Evolutionary conservation across 345 rosid genomes (phyloP), one percentile per base, ranked within the genome.

Genomic region (Boechera retrofracta): DNA sequence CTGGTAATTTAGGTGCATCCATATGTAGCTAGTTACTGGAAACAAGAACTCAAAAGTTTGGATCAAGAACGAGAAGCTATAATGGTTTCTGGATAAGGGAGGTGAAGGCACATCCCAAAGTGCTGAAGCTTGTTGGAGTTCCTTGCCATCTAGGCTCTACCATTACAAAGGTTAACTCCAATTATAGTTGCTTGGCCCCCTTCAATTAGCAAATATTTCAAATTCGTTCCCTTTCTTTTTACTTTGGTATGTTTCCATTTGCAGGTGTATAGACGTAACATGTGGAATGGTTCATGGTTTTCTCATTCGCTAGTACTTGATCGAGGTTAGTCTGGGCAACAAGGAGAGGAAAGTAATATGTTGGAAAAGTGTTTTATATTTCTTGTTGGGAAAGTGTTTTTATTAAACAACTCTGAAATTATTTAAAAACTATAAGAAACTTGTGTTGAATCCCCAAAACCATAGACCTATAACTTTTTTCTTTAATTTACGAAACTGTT

Each of bases 101-200:
- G 81, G 94, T 92, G 18, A 92, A 91, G 82, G 90, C 93, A 64
- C 94, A 92, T 77, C 88, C 94, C 31, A 76, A 83, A 6, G 96
- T 92, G 85, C 85, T 95, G 62, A 92, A 91, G 85, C 98, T 96
- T 80, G 98, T 90, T 6, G 98, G 99, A 21, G 96, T 88, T 15
- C 98, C 93, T 81, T 95, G 99, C 83, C 99, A 95, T 91, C 93
- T 92, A 47, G 98, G 99, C 57, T 95, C 98, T 35, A 95, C 99
- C 51, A 95, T 92, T 76, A 95, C 98, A 74, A 91, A 95, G 94
- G 99, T 92, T 92, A 68, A 13, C 42, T 68, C 41, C 38, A 0
- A 28, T 36, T 53, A 4, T 18, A 39, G 57, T 59, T 77, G 48
- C 52, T 35, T 47, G 24, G 24, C 24, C 24, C 24, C 24, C 1